Evolutionary conservation across 2,329 filamentous ascomycete genomes (phyloP), one percentile per base, ranked within the genome.

Genomic region (Curvularia eragrostidis): DNA sequence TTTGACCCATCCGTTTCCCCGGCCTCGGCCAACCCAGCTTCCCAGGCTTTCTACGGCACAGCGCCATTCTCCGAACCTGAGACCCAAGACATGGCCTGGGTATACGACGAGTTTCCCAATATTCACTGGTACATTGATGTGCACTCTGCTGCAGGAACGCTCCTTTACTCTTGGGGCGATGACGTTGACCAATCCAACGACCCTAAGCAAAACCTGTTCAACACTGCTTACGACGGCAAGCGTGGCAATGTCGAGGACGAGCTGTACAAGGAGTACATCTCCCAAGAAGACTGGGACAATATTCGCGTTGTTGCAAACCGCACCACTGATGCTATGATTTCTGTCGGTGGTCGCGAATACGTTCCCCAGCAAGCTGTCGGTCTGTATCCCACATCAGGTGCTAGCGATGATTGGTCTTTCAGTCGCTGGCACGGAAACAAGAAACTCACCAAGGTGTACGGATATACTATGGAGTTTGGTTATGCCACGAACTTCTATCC

Each of bases 101-200:
- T 84, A 2, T 75, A 86, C 64, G 79, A 84, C 56, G 74, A 78
- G 28, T 83, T 80, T 70, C 70, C 76, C 50, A 79, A 80, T 42
- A 74, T 87, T 47, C 77, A 80, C 24, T 87, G 84, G 83, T 85
- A 84, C 67, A 74, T 86, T 41, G 85, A 87, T 60, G 75, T 87
- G 32, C 85, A 87, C 77, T 85, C 84, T 4, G 83, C 78, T 44
- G 78, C 79, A 1, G 83, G 82, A 7, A 77, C 80, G 7, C 73
- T 87, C n/a, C 73, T 87, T 10, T 86, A 86, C 69, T 80, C 77
- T 39, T 87, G 84, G 84, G 84, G 85, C 26, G 82, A 84, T 66
- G 84, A 87, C 63, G 75, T 81, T 52, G 76, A 82, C 59, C 84
- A 87, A 69, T 75, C 75, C 36, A 73, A 70, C 1, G 77, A 81